Conservation (phyloP, 331 rosid genomes). For the Ulmus americana region DNA sequence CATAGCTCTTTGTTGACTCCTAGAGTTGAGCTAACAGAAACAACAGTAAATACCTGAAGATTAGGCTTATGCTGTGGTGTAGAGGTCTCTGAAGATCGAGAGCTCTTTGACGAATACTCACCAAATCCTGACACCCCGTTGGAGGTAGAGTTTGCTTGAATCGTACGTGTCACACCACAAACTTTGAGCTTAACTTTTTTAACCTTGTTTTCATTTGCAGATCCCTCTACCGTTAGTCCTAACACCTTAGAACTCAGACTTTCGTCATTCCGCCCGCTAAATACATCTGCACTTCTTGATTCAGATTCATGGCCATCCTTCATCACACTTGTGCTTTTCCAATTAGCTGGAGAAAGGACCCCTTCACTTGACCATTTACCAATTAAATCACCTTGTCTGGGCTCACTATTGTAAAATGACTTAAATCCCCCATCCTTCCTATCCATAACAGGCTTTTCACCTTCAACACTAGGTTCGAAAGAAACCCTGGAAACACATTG, state of each 20-base stretch:
- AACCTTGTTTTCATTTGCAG: constrained; percentile 58
- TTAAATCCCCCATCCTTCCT: constrained; percentile 47
- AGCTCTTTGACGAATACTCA: constrained; percentile 39
- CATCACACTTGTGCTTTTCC: constrained; percentile 58
- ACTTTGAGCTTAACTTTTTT: constrained; percentile 89
- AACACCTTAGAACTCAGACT: constrained; percentile 42
- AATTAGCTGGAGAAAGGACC: constrained; percentile 82
- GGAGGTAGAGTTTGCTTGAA: constrained; percentile 64
- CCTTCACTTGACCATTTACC: constrained; percentile 68
- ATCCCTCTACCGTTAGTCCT: constrained; percentile 48
- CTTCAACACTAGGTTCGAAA: constrained; percentile 31
- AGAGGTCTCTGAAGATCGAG: constrained; percentile 44
- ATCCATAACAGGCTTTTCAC: constrained; percentile 39
- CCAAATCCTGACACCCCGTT: constrained; percentile 49
- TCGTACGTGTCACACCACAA: constrained; percentile 68
- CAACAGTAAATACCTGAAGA: constrained; percentile 45
- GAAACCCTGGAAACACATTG: constrained; percentile 45
- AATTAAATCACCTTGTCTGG: constrained; percentile 37
- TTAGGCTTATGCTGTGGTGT: constrained; percentile 47
- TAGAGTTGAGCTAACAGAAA: constrained; percentile 13
- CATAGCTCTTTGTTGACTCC: background rate
- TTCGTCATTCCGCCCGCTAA: constrained; percentile 51
- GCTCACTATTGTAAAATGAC: constrained; percentile 43
- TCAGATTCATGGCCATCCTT: constrained; percentile 43
- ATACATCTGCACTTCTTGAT: constrained; percentile 35